A percentile compares a stretch with the other conserved stretches of the same genome.
Evolutionary conservation across 1,284 basidiomycete species (phyloP).

Genomic region (Leccinum huronense): DNA sequence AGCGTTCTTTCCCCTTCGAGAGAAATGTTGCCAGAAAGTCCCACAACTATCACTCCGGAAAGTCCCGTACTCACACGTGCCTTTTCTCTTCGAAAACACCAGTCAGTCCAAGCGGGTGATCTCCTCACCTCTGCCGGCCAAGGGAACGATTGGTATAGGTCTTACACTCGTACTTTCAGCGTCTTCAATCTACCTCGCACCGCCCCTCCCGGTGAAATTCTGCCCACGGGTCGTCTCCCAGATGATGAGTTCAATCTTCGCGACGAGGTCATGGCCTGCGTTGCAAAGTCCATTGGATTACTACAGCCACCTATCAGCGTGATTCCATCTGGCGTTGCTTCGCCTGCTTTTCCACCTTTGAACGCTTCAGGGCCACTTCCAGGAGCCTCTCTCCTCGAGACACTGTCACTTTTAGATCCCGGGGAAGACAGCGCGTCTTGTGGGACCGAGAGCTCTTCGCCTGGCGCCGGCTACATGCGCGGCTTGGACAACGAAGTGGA

Average conservation of each 20-base stretch:
- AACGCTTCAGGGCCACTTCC: conserved; percentile 46
- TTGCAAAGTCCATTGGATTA: conserved; percentile 95
- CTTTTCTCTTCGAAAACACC: conserved; percentile 38
- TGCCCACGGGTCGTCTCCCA: conserved; percentile 33
- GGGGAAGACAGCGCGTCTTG: conserved; percentile 64
- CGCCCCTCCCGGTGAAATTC: conserved; percentile 30
- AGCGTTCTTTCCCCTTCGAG: conserved; percentile 18
- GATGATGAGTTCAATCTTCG: conserved; percentile 81
- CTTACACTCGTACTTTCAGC: conserved; percentile 49
- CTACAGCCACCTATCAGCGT: conserved; percentile 79
- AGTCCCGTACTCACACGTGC: conserved; percentile 20
- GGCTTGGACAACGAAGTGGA: conserved; percentile 95
- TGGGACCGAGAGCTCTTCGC: conserved; percentile 61
- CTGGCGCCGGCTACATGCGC: conserved; percentile 60
- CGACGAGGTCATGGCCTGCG: conserved; percentile 95
- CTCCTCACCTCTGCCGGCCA: conserved; percentile 53
- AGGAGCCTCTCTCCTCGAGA: conserved; percentile 76
- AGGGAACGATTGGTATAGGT: conserved; percentile 45
- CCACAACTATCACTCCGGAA: conserved; percentile 7
- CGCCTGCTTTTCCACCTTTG: conserved; percentile 59
- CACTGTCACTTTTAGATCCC: conserved; percentile 77
- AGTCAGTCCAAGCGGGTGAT: conserved; percentile 68
- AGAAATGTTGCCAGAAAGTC: conserved; percentile 29
- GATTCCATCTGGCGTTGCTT: conserved; percentile 61
- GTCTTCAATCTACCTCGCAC: conserved; percentile 52